A percentile compares a stretch with the other conserved stretches of the same genome.
Conservation (phyloP, 176 grass and related monocot genomes). For the Juncus effusus region DNA sequence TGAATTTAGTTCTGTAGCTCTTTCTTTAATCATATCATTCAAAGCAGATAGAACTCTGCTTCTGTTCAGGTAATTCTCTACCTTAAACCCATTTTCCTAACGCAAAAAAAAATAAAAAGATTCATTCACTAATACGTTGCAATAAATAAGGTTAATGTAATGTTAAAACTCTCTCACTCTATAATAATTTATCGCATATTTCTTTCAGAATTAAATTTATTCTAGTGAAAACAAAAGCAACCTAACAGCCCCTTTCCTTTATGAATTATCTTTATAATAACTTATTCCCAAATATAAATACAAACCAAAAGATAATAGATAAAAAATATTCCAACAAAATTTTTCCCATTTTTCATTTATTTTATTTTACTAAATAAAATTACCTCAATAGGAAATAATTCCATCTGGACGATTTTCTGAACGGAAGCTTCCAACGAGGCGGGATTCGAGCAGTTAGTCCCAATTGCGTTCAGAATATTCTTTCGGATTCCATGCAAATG, state of each 20-base stretch:
- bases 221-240: neutral
- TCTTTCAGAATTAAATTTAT: neutral
- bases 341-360: no score
- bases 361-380: conserved; percentile 24
- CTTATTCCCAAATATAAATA: conserved; percentile 36
- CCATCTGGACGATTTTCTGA: conserved; percentile 76
- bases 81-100: conserved; percentile 85
- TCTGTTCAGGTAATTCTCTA: conserved; percentile 86
- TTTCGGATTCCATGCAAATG: conserved; percentile 42
- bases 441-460: conserved; percentile 53
- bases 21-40: conserved; percentile 73
- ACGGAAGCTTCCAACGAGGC: conserved; percentile 86
- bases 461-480: conserved; percentile 61
- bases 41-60: conserved; percentile 84
- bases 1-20: conserved; percentile 76
- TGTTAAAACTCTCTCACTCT: no score
- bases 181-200: no score
- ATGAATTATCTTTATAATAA: conserved; percentile 16
- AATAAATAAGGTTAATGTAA: no score
- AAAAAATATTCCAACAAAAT: no score
- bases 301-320: neutral
- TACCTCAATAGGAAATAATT: conserved; percentile 90
- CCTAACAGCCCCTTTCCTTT: no score
- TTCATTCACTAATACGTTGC: neutral
- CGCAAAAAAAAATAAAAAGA: conserved; percentile 15